Conservation (phyloP, 176 grass and related monocot species). For the Metroxylon sagu region DNA sequence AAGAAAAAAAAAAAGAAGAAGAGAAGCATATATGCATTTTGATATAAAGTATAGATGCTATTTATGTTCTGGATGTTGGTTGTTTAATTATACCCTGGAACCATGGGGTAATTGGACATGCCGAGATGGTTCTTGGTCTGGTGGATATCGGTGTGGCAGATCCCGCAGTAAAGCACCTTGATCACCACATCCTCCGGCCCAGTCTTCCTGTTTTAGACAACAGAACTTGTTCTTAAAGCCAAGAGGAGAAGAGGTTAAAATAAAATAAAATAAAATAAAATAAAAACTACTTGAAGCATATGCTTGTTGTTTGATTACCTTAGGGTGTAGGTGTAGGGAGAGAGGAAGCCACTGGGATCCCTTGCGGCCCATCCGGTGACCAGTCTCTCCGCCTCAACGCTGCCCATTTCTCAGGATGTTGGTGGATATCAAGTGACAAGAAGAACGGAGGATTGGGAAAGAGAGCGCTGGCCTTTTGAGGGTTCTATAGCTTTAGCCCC, state of each 20-base stretch:
- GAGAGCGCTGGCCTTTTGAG: not conserved
- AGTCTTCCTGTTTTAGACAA: slow-evolving; percentile 43
- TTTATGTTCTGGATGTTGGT: too few species aligned
- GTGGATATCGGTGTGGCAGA: slow-evolving; percentile 95
- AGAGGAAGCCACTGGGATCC: slow-evolving; percentile 60
- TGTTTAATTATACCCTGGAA: slow-evolving; percentile 52
- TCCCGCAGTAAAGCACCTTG: slow-evolving; percentile 77
- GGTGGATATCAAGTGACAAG: not conserved
- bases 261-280: not conserved
- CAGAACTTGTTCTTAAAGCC: not conserved
- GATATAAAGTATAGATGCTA: too few species aligned
- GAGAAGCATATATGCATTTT: too few species aligned
- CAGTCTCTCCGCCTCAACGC: slow-evolving; percentile 43
- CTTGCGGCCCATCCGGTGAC: slow-evolving; percentile 76
- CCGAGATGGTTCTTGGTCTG: slow-evolving; percentile 85
- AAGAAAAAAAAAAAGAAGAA: not conserved
- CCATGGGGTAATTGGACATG: slow-evolving; percentile 93
- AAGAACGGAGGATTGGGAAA: not conserved
- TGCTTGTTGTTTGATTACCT: slow-evolving; percentile 27
- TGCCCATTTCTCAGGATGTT: slow-evolving; percentile 41
- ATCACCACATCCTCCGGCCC: slow-evolving; percentile 72
- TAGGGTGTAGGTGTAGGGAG: slow-evolving; percentile 84
- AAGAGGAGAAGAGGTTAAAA: not conserved
- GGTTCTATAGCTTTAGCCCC: not conserved
- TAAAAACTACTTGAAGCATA: not conserved